Base-by-base conservation (phyloP, 257 asterid genomes). In the Fraxinus americana region DNA sequence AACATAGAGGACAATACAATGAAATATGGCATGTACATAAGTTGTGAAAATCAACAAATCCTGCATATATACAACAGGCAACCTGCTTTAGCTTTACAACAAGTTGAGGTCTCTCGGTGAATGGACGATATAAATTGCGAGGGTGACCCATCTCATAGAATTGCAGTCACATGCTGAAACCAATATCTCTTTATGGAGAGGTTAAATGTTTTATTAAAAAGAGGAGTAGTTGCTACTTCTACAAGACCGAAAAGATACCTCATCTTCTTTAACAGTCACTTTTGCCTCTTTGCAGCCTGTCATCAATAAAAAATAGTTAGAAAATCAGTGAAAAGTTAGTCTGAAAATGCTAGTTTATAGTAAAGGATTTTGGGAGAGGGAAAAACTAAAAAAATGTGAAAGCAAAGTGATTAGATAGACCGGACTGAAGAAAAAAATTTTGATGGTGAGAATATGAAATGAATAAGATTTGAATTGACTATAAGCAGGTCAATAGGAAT, bases 201-300 rank as follows among this genome's bases (percentile, higher is more conserved):
- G 67, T 59, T 59, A 48, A 48, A 48, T 48, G 57, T 48, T 48
- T 16, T 13, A 14, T 2, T 14, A 2, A 6, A 48, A 48, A 48
- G n/a, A 59, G 17, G 1, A 59, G 34, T 2, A 61, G 34, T 17
- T 23, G 2, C 34, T 34, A 23, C 34, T 23, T 21, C 68, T 61
- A 23, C 68, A 23, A 61, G 6, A 1, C 25, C 32, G 34, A 61
- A 21, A 21, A 9, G 34, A 61, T 8, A 10, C 32, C 9, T 0
- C 23, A 25, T 52, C 66, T 7, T 23, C 78, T 57, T 41, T 65
- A 45, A 71, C 79, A 34, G 38, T 83, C 77, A 83, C 74, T 80
- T 83, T 74, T 80, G 82, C 54, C 27, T 80, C 79, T 83, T 70
- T 1, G 84, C 77, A 77, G 87, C 87, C 87, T 80, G 77, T 61